Conservation (phyloP, 1,284 basidiomycete genomes). For the Apiotrichum montevideense region DNA sequence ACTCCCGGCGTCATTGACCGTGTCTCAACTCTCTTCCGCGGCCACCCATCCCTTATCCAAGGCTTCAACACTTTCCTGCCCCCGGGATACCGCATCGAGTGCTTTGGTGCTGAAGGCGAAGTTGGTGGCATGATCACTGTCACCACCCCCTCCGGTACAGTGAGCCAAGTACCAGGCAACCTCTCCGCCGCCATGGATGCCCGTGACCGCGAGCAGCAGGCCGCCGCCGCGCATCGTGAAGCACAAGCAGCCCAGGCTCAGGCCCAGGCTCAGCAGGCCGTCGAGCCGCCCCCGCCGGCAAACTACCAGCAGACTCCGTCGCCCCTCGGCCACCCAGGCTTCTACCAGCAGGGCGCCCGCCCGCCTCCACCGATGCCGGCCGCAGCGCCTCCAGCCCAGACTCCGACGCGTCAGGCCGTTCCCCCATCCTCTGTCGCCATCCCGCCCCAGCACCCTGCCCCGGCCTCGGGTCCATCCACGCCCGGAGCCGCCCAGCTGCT, state of each 20-base stretch:
- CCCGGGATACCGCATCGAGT: constrained; percentile 92
- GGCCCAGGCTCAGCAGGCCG: constrained; percentile 4
- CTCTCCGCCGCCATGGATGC: constrained; percentile 40
- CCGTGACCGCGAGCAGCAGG: constrained; percentile 20
- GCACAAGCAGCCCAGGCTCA: constrained; percentile 7
- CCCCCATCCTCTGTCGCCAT: constrained; percentile 25
- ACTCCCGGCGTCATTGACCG: constrained; percentile 97
- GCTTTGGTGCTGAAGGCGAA: constrained; percentile 49
- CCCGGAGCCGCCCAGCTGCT: constrained; percentile 39
- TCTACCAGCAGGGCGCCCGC: constrained; percentile 16
- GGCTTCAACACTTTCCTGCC: constrained; percentile 99
- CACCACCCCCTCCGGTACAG: constrained; percentile 84
- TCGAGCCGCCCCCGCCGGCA: constrained; percentile 4
- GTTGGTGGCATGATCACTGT: constrained; percentile 84
- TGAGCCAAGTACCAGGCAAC: constrained; percentile 53
- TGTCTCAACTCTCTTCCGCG: constrained; percentile 85
- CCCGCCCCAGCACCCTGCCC: constrained; percentile 30
- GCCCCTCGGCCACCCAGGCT: background rate
- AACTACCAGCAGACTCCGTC: constrained; percentile 1
- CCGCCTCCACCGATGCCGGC: constrained; percentile 3
- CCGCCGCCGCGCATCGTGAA: constrained; percentile 1
- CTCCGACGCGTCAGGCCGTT: constrained; percentile 25
- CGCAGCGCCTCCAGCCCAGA: constrained; percentile 30
- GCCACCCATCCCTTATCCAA: constrained; percentile 88
- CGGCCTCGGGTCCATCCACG: constrained; percentile 28